Evolutionary conservation across 345 rosid genomes (phyloP).

Genomic region (Carallia pectinifolia): DNA sequence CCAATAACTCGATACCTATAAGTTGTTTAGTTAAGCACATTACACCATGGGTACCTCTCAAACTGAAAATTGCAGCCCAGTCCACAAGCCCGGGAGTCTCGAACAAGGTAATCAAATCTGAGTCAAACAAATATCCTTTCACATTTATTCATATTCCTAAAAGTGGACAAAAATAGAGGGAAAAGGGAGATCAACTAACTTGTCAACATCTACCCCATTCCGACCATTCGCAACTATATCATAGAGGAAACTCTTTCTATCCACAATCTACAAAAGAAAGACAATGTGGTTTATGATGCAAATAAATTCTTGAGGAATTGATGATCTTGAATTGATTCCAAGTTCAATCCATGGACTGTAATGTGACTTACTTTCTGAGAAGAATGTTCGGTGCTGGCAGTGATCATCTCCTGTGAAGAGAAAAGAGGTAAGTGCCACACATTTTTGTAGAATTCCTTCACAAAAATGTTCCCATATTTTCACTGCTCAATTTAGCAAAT

Average conservation of each 20-base stretch:
- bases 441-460: neutral
- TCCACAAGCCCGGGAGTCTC: constrained; percentile 34
- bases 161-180: neutral
- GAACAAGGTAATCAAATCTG: constrained; percentile 34
- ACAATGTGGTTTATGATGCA: neutral
- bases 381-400: constrained; percentile 25
- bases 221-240: constrained; percentile 38
- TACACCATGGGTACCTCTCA: constrained; percentile 14
- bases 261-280: constrained; percentile 2
- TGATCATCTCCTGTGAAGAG: constrained; percentile 25
- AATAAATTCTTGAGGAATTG: neutral
- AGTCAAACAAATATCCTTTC: neutral
- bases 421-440: neutral
- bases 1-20: neutral
- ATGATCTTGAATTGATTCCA: neutral
- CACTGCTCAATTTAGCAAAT: neutral
- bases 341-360: neutral
- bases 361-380: constrained; percentile 15
- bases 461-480: too few relatives aligned
- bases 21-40: neutral
- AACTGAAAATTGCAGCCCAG: constrained; percentile 25
- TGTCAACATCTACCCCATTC: constrained; percentile 35
- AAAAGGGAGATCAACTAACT: constrained; percentile 16
- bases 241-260: constrained; percentile 23
- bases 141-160: neutral